phyloP scores from a whole-genome alignment of 2,329 filamentous ascomycete species.

The Ilyonectria mors-panacis region DNA sequence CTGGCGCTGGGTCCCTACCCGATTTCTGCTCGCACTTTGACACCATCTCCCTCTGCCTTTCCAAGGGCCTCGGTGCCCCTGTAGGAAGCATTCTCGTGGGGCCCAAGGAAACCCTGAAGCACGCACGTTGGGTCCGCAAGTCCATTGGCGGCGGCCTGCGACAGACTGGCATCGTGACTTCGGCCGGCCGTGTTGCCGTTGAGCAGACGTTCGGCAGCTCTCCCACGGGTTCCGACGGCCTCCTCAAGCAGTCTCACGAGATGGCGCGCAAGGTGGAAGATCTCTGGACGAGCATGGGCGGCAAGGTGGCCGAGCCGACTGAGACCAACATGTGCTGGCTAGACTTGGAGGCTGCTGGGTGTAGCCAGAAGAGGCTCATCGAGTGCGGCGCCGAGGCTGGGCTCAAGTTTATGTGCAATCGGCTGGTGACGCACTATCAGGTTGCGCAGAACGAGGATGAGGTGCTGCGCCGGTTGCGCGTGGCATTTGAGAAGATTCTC shows the following conservation, averaged over 20 bases:
- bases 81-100: slow-evolving; percentile 83
- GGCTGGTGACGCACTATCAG: slow-evolving; percentile 70
- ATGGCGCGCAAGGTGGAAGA: slow-evolving; percentile 76
- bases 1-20: slow-evolving; percentile 75
- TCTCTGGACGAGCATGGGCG: slow-evolving; percentile 80
- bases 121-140: slow-evolving; percentile 70
- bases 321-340: slow-evolving; percentile 97
- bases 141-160: slow-evolving; percentile 81
- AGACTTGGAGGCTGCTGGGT: slow-evolving; percentile 75
- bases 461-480: slow-evolving; percentile 70
- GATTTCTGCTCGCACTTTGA: slow-evolving; percentile 81
- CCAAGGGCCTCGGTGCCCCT: slow-evolving; percentile 86
- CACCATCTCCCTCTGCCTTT: slow-evolving; percentile 83
- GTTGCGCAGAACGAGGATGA: slow-evolving; percentile 73
- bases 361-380: slow-evolving; percentile 55
- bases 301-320: slow-evolving; percentile 76
- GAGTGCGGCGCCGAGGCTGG: slow-evolving; percentile 60
- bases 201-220: slow-evolving; percentile 60
- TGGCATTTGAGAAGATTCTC: slow-evolving; percentile 64
- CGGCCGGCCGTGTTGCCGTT: slow-evolving; percentile 79
- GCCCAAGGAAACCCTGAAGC: slow-evolving; percentile 51
- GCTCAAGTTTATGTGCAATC: slow-evolving; percentile 57
- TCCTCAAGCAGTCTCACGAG: slow-evolving; percentile 71
- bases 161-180: slow-evolving; percentile 80
- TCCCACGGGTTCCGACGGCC: slow-evolving; percentile 64